phyloP scores from a whole-genome alignment of 73 alveolate species.

The Paramecium tetraurelia region DNA sequence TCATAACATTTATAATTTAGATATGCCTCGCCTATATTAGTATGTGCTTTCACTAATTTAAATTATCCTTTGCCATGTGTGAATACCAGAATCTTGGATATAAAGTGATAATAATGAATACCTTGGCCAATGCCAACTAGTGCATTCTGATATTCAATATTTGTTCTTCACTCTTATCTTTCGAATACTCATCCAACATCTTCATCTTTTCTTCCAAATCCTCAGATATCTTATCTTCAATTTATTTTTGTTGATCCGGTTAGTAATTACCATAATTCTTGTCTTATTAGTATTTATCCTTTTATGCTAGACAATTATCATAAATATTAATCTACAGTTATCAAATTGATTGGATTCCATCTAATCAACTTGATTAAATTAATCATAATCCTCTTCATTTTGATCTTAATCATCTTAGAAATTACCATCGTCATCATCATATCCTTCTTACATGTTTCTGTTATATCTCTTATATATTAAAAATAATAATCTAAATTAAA shows the following conservation, averaged over 20 bases:
- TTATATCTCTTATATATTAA: not conserved
- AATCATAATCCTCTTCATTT: conserved; percentile 47
- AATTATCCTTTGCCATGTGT: conserved; percentile 78
- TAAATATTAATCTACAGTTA: conserved; percentile 1
- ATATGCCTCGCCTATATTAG: conserved; percentile 88
- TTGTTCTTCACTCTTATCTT: conserved; percentile 71
- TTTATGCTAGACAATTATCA: not conserved
- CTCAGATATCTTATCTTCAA: conserved; percentile 79
- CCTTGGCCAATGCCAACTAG: conserved; percentile 82
- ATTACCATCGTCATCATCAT: conserved; percentile 35
- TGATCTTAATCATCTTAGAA: conserved; percentile 1
- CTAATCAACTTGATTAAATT: conserved; percentile 12
- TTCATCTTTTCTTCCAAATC: conserved; percentile 82
- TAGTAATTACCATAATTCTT: not conserved
- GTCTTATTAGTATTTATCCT: not conserved
- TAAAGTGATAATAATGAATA: not conserved
- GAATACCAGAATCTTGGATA: conserved; percentile 69
- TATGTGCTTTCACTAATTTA: conserved; percentile 80
- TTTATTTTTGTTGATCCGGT: conserved; percentile 52
- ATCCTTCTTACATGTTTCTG: not conserved
- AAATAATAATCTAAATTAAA: not conserved
- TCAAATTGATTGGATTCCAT: not conserved
- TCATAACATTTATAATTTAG: conserved; percentile 82
- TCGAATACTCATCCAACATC: conserved; percentile 71
- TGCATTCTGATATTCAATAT: conserved; percentile 77